These are phyloP conservation scores for Aspergillus sp. DNA, from an alignment of 2,329 filamentous ascomycete genomes.

Conservation along the genomic window DNA sequence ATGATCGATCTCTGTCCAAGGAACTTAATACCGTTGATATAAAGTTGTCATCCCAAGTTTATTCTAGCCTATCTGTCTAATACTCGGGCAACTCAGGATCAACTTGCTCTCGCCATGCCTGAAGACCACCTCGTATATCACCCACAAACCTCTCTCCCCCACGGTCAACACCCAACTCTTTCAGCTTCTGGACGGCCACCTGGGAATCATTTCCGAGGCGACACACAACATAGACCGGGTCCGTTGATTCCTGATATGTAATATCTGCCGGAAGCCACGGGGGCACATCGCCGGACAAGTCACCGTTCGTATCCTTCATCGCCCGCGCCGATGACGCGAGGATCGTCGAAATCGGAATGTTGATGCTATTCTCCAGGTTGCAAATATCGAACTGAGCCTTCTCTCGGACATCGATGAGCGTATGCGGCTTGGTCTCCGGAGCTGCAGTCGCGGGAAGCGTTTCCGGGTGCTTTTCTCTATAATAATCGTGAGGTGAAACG, in stretches of 20 bases:
- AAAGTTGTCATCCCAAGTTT: no score
- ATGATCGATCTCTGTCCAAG: no score
- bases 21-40: no score
- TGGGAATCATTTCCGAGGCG: constrained; percentile 43
- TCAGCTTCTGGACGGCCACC: constrained; percentile 34
- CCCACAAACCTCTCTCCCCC: constrained; percentile 26
- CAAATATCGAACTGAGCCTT: constrained; percentile 77
- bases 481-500: constrained; percentile 59
- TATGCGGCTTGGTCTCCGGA: constrained; percentile 29
- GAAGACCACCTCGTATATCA: constrained; percentile 35
- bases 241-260: constrained; percentile 11
- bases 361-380: constrained; percentile 64
- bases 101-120: constrained; percentile 34
- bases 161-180: constrained; percentile 27
- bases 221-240: constrained; percentile 38
- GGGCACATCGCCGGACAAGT: constrained; percentile 8
- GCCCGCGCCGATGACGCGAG: constrained; percentile 16
- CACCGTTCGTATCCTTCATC: constrained; percentile 1
- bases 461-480: constrained; percentile 22
- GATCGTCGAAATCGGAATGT: constrained; percentile 37
- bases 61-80: constrained; percentile 9
- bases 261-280: constrained; percentile 21
- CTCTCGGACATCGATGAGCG: constrained; percentile 76
- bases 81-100: constrained; percentile 35
- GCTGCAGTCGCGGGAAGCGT: constrained; percentile 1